Conservation (phyloP, 2,329 filamentous ascomycete genomes). For the Apiospora rasikravindrae region DNA sequence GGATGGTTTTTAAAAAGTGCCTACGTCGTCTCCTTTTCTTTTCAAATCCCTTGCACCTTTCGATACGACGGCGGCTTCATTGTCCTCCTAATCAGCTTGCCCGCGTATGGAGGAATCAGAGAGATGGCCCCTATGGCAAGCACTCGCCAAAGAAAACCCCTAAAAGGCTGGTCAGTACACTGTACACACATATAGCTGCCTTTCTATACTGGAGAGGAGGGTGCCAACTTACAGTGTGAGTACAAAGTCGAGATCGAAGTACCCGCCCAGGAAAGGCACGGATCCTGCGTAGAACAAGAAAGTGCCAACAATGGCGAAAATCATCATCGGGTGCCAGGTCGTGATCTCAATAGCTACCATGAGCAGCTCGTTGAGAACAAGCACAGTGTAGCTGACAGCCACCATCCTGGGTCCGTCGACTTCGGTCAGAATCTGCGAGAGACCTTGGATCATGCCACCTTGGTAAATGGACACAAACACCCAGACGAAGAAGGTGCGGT, state of each 20-base stretch:
- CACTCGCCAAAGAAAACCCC: slow-evolving; percentile 89
- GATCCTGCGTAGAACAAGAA: slow-evolving; percentile 79
- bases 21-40: slow-evolving; percentile 10
- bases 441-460: slow-evolving; percentile 92
- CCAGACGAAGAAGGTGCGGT: slow-evolving; percentile 97
- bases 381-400: slow-evolving; percentile 86
- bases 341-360: slow-evolving; percentile 98
- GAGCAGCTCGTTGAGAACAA: slow-evolving; percentile 91
- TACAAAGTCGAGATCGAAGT: slow-evolving; percentile 85
- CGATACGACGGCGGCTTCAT: slow-evolving; percentile 93
- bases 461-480: slow-evolving; percentile 95
- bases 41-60: slow-evolving; percentile 79
- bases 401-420: slow-evolving; percentile 80
- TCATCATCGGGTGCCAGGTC: slow-evolving; percentile 96
- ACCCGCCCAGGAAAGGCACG: slow-evolving; percentile 85
- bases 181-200: not conserved
- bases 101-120: slow-evolving; percentile 84
- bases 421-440: slow-evolving; percentile 85
- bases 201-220: not conserved
- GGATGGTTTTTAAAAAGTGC: not conserved
- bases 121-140: slow-evolving; percentile 79
- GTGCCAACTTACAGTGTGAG: slow-evolving; percentile 64
- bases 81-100: slow-evolving; percentile 81
- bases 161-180: slow-evolving; percentile 39
- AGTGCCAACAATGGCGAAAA: slow-evolving; percentile 82